Conservation (phyloP, 1,284 basidiomycete genomes). For the Peniophora sp. region DNA sequence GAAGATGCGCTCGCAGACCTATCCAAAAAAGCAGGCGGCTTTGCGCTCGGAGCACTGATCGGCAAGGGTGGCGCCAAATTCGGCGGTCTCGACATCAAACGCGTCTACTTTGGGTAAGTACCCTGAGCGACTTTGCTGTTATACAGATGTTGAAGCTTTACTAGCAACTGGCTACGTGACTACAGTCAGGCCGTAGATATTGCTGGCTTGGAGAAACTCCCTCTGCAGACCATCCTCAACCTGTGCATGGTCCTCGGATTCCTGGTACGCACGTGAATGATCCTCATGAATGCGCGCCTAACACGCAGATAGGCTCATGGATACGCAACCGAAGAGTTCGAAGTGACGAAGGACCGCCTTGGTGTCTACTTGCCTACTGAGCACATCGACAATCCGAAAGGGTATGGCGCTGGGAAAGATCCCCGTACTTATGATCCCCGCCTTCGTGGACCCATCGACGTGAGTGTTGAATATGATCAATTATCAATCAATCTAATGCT, state of each 20-base stretch:
- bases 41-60: constrained; percentile 54
- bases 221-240: constrained; percentile 79
- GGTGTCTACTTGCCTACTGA: constrained; percentile 85
- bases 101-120: constrained; percentile 69
- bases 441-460: constrained; percentile 44
- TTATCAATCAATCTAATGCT: background rate
- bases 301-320: constrained; percentile 58
- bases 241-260: constrained; percentile 88
- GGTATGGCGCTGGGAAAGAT: constrained; percentile 83
- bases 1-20: constrained; percentile 63
- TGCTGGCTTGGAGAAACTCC: constrained; percentile 69
- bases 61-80: constrained; percentile 65
- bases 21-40: constrained; percentile 53
- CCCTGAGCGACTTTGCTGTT: background rate
- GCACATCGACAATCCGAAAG: constrained; percentile 86
- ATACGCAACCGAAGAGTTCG: constrained; percentile 81
- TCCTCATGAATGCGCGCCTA: background rate
- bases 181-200: constrained; percentile 87
- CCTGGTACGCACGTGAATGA: constrained; percentile 32
- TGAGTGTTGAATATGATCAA: constrained; percentile 3
- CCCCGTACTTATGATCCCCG: constrained; percentile 68
- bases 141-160: constrained; percentile 1
- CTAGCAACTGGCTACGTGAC: constrained; percentile 75
- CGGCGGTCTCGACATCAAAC: constrained; percentile 62
- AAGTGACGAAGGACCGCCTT: constrained; percentile 83